Evolutionary conservation across 306 rosid species (phyloP).

Genomic region (Fragaria nilgerrensis): DNA sequence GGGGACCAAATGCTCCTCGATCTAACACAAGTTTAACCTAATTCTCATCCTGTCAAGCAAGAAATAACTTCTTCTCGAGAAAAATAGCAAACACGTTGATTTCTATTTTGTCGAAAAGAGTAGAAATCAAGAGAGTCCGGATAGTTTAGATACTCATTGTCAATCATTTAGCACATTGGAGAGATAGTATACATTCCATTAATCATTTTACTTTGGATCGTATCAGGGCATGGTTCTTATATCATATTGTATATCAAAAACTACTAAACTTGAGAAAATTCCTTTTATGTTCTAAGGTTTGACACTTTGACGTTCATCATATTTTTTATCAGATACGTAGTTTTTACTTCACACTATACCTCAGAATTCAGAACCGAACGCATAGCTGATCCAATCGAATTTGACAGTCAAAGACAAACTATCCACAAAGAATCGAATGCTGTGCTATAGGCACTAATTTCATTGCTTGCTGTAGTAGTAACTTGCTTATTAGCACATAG

Average conservation of each 20-base stretch:
- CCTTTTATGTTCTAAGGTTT: neutral
- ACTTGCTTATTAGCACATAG: slow-evolving; percentile 2
- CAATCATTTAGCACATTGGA: no score
- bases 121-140: neutral
- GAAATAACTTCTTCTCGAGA: neutral
- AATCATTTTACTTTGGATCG: no score
- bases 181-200: no score
- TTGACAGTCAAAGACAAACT: slow-evolving; percentile 10
- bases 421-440: neutral
- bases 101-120: neutral
- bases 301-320: neutral
- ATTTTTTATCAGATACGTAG: neutral
- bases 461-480: neutral
- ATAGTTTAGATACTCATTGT: no score
- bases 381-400: neutral
- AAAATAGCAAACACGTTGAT: neutral
- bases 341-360: neutral
- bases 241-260: no score
- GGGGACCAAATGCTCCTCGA: neutral
- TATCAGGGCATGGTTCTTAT: no score
- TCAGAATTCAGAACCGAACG: neutral
- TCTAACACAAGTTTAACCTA: neutral
- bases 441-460: neutral
- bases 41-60: neutral
- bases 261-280: neutral